A percentile compares a stretch with the other conserved stretches of the same genome.
Evolutionary conservation across 306 rosid species (phyloP).

Genomic region (Prunus mongolica): DNA sequence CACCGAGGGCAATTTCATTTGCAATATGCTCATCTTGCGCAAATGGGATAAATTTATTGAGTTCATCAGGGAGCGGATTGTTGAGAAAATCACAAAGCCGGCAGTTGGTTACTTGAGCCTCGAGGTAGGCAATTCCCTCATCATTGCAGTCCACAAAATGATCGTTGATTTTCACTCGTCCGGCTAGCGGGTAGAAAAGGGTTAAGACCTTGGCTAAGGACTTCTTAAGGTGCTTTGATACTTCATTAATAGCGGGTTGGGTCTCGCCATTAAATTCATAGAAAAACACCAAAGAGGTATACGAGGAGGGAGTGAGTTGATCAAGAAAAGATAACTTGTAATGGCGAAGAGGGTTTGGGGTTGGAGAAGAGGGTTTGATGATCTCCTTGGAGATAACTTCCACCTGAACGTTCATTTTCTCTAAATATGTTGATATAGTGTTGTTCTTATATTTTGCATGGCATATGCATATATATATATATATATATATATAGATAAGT

Average conservation of each 20-base stretch:
- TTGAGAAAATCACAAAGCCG: constrained; percentile 28
- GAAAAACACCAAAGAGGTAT: neutral
- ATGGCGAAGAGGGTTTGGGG: constrained; percentile 23
- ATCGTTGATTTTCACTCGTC: constrained; percentile 15
- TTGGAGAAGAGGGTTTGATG: constrained; percentile 25
- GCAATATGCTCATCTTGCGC: neutral
- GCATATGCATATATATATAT: neutral
- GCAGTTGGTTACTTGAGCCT: constrained; percentile 28
- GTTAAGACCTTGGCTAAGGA: constrained; percentile 39
- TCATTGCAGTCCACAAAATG: constrained; percentile 38
- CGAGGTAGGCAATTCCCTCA: constrained; percentile 37
- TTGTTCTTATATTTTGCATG: too few species aligned
- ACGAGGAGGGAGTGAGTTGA: constrained; percentile 27
- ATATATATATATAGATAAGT: too few species aligned
- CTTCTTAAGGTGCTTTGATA: constrained; percentile 30
- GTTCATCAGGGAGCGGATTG: constrained; percentile 37
- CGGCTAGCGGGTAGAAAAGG: constrained; percentile 43
- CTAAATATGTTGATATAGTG: too few species aligned
- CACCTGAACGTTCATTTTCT: constrained; percentile 1
- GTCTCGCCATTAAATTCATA: neutral
- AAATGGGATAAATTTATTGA: constrained; percentile 9
- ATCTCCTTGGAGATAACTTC: constrained; percentile 8
- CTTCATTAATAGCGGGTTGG: neutral
- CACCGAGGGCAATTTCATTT: constrained; percentile 33
- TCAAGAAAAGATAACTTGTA: constrained; percentile 50